Percentiles rank a stretch among this genome's conserved stretches.
phyloP scores from a whole-genome alignment of 148 eudicot species.

The Euryodendron excelsum region DNA sequence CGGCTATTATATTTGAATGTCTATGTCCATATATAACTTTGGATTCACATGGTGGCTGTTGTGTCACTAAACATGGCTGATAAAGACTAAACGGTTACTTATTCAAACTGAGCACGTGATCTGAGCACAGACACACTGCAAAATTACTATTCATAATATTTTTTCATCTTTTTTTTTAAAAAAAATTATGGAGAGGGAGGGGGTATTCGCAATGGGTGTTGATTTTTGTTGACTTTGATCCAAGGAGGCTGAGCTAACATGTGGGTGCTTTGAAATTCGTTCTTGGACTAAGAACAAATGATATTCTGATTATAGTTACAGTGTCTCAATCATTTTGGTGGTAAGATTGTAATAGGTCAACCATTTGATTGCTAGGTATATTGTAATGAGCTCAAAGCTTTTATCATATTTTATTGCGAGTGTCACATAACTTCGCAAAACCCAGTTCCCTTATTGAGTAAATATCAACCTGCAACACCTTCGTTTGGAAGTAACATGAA shows the following conservation, averaged over 20 bases:
- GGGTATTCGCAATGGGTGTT: background rate
- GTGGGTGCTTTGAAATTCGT: background rate
- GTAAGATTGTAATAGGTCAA: conserved; percentile 2
- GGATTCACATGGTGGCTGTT: too few species aligned
- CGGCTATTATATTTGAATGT: too few species aligned
- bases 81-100: conserved; percentile 18
- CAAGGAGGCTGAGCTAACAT: background rate
- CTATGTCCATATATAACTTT: too few species aligned
- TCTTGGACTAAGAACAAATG: background rate
- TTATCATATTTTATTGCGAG: too few species aligned
- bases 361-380: conserved; percentile 12
- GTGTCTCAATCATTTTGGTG: background rate
- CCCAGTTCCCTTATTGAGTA: background rate
- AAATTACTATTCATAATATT: background rate
- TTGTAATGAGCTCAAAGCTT: background rate
- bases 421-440: too few species aligned
- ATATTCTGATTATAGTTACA: background rate
- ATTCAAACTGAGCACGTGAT: conserved; percentile 13
- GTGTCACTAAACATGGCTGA: too few species aligned
- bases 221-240: conserved; percentile 6
- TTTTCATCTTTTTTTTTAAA: too few species aligned
- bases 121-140: conserved; percentile 1
- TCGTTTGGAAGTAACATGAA: conserved; percentile 4
- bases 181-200: background rate
- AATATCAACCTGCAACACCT: background rate